Conservation (phyloP, 768 basidiomycete genomes). For the Sarcodon aspratus region DNA sequence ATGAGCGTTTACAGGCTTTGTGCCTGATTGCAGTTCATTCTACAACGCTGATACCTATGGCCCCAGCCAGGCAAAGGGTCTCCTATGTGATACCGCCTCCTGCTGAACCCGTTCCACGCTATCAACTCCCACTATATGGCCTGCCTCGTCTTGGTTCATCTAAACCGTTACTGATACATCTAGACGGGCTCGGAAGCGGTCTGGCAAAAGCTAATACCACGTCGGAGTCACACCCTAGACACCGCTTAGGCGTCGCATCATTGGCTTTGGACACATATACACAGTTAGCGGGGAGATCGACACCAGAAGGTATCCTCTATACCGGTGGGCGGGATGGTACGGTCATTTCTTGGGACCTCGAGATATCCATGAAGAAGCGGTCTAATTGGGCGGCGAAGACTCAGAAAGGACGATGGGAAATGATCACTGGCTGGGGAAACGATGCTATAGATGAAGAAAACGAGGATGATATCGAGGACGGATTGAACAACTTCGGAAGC, state of each 20-base stretch:
- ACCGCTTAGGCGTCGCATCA: constrained; percentile 77
- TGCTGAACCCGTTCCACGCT: constrained; percentile 42
- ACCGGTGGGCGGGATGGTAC: constrained; percentile 85
- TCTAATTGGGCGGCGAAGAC: constrained; percentile 1
- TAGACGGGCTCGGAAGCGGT: constrained; percentile 13
- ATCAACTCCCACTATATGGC: constrained; percentile 61
- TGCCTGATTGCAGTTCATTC: no score
- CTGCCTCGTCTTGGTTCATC: constrained; percentile 54
- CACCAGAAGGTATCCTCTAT: constrained; percentile 83
- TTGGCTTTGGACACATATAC: constrained; percentile 86
- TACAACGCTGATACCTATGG: constrained; percentile 5
- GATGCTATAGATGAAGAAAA: constrained; percentile 52
- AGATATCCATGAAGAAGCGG: constrained; percentile 46
- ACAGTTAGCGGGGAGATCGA: constrained; percentile 45
- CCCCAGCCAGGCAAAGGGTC: constrained; percentile 52
- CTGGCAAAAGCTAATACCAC: constrained; percentile 11
- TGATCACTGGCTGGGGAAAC: constrained; percentile 77
- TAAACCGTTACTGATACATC: constrained; percentile 52
- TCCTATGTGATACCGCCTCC: constrained; percentile 85
- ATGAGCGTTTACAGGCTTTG: no score
- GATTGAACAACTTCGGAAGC: constrained; percentile 20
- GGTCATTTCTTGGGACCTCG: constrained; percentile 81
- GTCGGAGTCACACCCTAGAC: constrained; percentile 48
- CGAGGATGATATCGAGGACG: constrained; percentile 16
- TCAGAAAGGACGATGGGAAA: constrained; percentile 52